Conservation (phyloP, 495 filamentous ascomycete genomes). For the Aspergillus bridgeri region DNA sequence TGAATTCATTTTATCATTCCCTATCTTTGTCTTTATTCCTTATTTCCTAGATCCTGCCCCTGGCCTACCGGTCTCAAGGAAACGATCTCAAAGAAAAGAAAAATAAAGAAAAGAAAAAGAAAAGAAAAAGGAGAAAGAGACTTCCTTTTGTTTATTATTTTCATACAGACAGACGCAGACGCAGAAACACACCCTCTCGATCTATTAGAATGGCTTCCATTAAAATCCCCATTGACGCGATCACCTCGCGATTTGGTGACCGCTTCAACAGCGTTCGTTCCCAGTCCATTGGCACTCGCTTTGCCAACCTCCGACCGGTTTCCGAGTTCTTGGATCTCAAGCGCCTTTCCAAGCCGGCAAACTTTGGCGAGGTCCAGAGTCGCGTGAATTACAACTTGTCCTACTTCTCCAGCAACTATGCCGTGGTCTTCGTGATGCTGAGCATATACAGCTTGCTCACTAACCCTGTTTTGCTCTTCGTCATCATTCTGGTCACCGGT, state of each 20-base stretch:
- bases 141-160: conserved; percentile 7
- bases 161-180: too few relatives aligned
- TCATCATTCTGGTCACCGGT: conserved; percentile 78
- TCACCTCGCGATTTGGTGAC: conserved; percentile 81
- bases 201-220: conserved; percentile 71
- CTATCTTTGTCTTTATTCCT: neutral
- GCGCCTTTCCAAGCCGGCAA: conserved; percentile 86
- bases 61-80: conserved; percentile 16
- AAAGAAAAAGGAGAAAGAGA: neutral
- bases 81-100: too few relatives aligned
- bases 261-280: conserved; percentile 76
- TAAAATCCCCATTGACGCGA: conserved; percentile 82
- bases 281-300: conserved; percentile 72
- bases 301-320: conserved; percentile 87
- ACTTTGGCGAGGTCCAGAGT: conserved; percentile 88
- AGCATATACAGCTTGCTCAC: conserved; percentile 92
- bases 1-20: conserved; percentile 3
- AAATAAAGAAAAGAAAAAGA: too few relatives aligned
- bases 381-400: conserved; percentile 95
- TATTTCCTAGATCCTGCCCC: neutral
- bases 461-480: conserved; percentile 79
- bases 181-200: neutral
- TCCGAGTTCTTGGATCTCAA: conserved; percentile 95
- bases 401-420: conserved; percentile 99
- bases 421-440: conserved; percentile 86